Percentiles rank a stretch among this genome's conserved stretches.
These are phyloP conservation scores for Hamigera avellanea DNA, from an alignment of 495 filamentous ascomycete species.

Conservation along the genomic window DNA sequence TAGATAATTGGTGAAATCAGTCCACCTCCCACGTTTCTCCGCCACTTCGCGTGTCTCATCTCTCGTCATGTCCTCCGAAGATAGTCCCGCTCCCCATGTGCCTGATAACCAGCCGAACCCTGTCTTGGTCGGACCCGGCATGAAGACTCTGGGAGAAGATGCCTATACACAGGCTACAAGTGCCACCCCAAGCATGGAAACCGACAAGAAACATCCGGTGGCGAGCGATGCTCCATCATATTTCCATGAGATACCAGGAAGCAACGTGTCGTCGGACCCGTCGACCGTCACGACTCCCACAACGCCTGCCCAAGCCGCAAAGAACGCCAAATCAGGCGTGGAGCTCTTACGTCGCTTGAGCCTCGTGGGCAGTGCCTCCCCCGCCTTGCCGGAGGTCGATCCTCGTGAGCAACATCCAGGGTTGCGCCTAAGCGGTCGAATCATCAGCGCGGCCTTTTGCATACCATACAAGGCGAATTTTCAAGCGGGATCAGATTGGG, in stretches of 20 bases:
- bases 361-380: slow-evolving; percentile 24
- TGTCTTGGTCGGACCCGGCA: slow-evolving; percentile 22
- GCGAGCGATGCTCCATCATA: slow-evolving; percentile 16
- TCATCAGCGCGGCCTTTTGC: slow-evolving; percentile 81
- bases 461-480: slow-evolving; percentile 66
- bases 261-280: slow-evolving; percentile 7
- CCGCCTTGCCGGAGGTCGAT: slow-evolving; percentile 41
- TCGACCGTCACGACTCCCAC: slow-evolving; percentile 17
- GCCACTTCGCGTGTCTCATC: slow-evolving; percentile 1
- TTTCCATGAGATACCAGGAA: slow-evolving; percentile 21
- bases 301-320: slow-evolving; percentile 32
- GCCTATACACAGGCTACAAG: slow-evolving; percentile 17
- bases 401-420: slow-evolving; percentile 51
- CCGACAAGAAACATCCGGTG: slow-evolving; percentile 10
- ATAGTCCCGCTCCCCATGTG: slow-evolving; percentile 12
- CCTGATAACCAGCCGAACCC: slow-evolving; percentile 25
- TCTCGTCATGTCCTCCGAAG: slow-evolving; percentile 21
- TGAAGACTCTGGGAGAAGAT: slow-evolving; percentile 21
- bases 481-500: slow-evolving; percentile 61
- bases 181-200: slow-evolving; percentile 16
- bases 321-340: slow-evolving; percentile 40
- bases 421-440: slow-evolving; percentile 62
- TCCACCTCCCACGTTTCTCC: slow-evolving; percentile 2
- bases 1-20: slow-evolving; percentile 4
- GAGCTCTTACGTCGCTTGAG: slow-evolving; percentile 58